These are phyloP conservation scores for Botrytis sinoallii DNA, from an alignment of 2,329 filamentous ascomycete species.

Conservation along the genomic window DNA sequence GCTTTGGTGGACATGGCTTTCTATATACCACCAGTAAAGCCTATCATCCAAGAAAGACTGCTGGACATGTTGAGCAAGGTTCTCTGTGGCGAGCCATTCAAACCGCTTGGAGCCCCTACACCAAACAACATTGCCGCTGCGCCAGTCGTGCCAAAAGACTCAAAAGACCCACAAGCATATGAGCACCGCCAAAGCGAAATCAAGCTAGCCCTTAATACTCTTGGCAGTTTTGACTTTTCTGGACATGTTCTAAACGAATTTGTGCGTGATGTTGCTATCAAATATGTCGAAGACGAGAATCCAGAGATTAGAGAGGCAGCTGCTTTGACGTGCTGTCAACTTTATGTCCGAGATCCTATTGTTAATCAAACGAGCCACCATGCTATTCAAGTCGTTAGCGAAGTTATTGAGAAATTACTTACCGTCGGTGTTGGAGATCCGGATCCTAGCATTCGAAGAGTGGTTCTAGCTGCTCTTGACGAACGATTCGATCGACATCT, in stretches of 20 bases:
- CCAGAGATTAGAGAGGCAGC: constrained; percentile 90
- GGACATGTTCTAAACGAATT: constrained; percentile 96
- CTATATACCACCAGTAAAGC: constrained; percentile 92
- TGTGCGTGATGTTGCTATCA: constrained; percentile 94
- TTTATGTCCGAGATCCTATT: constrained; percentile 95
- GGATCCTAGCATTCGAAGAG: constrained; percentile 82
- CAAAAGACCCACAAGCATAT: constrained; percentile 76
- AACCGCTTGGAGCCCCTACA: constrained; percentile 85
- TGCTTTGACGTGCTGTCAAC: constrained; percentile 93
- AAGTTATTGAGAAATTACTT: constrained; percentile 94
- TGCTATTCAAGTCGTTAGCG: constrained; percentile 92
- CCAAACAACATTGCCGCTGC: constrained; percentile 75
- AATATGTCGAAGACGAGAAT: constrained; percentile 96
- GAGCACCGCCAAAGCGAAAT: constrained; percentile 82
- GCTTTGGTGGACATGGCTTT: constrained; percentile 98
- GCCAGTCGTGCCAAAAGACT: constrained; percentile 82
- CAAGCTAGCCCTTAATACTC: constrained; percentile 86
- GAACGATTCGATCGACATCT: constrained; percentile 93
- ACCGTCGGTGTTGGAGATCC: constrained; percentile 93
- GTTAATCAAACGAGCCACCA: constrained; percentile 97
- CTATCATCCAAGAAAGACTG: constrained; percentile 87
- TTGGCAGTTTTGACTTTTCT: constrained; percentile 96
- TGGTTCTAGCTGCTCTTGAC: constrained; percentile 85
- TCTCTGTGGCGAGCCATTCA: constrained; percentile 86
- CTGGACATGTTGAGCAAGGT: constrained; percentile 94